phyloP scores from a whole-genome alignment of 2,329 filamentous ascomycete genomes.

The Raffaelea arxii region DNA sequence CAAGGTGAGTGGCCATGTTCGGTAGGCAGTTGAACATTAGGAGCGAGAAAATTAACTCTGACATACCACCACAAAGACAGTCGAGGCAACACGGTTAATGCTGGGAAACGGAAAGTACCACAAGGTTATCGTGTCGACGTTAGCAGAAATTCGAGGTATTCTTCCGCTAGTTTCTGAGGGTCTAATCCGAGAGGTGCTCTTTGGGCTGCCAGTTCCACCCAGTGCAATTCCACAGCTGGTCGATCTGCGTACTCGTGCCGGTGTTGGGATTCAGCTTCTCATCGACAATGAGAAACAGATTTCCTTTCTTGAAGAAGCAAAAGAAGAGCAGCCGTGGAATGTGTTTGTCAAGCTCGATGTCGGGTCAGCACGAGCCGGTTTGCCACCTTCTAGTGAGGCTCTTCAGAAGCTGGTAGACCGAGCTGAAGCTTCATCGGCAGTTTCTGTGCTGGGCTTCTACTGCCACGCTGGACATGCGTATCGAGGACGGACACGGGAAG shows the following conservation, averaged over 20 bases:
- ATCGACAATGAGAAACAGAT: slow-evolving; percentile 60
- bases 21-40: neutral
- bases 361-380: slow-evolving; percentile 64
- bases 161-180: slow-evolving; percentile 29
- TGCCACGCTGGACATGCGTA: slow-evolving; percentile 67
- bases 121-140: slow-evolving; percentile 28
- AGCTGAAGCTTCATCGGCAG: slow-evolving; percentile 24
- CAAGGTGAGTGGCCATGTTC: slow-evolving; percentile 21
- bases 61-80: slow-evolving; percentile 23
- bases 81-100: slow-evolving; percentile 29
- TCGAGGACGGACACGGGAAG: slow-evolving; percentile 37
- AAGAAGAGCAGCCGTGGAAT: slow-evolving; percentile 25
- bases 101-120: slow-evolving; percentile 23
- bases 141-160: slow-evolving; percentile 28
- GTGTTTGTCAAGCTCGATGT: slow-evolving; percentile 68
- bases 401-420: neutral
- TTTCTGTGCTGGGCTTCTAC: slow-evolving; percentile 54
- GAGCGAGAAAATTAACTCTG: too few species aligned
- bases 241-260: slow-evolving; percentile 39
- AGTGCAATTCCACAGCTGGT: slow-evolving; percentile 51
- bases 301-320: slow-evolving; percentile 19
- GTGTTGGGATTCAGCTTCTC: slow-evolving; percentile 54
- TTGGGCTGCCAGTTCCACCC: slow-evolving; percentile 60
- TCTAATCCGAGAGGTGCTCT: slow-evolving; percentile 40
- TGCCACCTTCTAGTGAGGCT: slow-evolving; percentile 35